A percentile compares a stretch with the other conserved stretches of the same genome.
These are phyloP conservation scores for Halophytophthora polymorphica DNA, from an alignment of 352 stramenopile species.

Conservation along the genomic window DNA sequence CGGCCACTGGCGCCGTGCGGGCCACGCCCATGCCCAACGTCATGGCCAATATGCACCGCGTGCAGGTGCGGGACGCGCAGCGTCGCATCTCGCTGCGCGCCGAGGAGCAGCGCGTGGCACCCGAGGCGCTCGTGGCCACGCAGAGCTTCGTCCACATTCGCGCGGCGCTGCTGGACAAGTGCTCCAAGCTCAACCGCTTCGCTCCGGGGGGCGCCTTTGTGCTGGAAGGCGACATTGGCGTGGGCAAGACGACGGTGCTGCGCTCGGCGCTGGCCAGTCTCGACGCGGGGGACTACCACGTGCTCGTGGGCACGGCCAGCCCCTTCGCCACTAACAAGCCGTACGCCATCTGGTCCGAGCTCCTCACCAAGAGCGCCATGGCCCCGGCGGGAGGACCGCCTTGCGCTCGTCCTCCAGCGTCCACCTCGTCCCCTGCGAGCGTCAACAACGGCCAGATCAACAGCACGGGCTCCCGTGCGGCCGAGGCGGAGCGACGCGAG, in stretches of 20 bases:
- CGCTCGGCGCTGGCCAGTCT: slow-evolving; percentile 51
- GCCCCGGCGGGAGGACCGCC: slow-evolving; percentile 14
- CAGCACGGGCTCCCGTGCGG: slow-evolving; percentile 13
- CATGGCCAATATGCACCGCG: slow-evolving; percentile 86
- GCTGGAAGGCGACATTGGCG: slow-evolving; percentile 79
- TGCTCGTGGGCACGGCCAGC: slow-evolving; percentile 69
- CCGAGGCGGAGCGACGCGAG: slow-evolving; percentile 36
- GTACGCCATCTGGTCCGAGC: slow-evolving; percentile 79
- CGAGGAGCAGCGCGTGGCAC: slow-evolving; percentile 39
- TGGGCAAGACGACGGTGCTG: slow-evolving; percentile 82
- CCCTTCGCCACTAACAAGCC: slow-evolving; percentile 72
- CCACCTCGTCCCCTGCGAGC: slow-evolving; percentile 4
- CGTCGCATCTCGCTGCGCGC: slow-evolving; percentile 52
- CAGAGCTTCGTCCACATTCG: slow-evolving; percentile 55
- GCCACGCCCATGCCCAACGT: slow-evolving; percentile 65
- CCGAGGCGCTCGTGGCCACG: slow-evolving; percentile 58
- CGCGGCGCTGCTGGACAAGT: slow-evolving; percentile 54
- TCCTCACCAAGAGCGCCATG: slow-evolving; percentile 64
- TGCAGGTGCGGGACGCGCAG: slow-evolving; percentile 80
- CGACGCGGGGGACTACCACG: slow-evolving; percentile 46
- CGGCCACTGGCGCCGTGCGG: slow-evolving; percentile 25
- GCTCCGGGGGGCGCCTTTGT: slow-evolving; percentile 66
- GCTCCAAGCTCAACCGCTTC: slow-evolving; percentile 64
- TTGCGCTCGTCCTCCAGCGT: not conserved
- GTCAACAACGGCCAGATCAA: slow-evolving; percentile 1